Conservation (phyloP, 1,284 basidiomycete genomes). For the Boletus smithii region DNA sequence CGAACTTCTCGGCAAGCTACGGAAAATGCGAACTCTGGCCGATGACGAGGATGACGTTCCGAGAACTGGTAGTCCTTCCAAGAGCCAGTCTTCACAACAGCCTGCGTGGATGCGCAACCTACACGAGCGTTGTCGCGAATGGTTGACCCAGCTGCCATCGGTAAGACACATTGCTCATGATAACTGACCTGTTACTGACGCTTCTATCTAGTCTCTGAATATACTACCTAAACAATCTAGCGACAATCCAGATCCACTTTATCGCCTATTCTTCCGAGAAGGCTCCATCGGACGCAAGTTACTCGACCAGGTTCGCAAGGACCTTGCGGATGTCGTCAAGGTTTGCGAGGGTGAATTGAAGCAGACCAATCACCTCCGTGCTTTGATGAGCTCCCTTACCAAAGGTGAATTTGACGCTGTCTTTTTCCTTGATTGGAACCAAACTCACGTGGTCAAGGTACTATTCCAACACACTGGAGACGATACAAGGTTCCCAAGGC, state of each 20-base stretch:
- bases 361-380: constrained; percentile 91
- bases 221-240: constrained; percentile 58
- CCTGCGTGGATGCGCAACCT: constrained; percentile 92
- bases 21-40: constrained; percentile 87
- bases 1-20: constrained; percentile 76
- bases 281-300: constrained; percentile 76
- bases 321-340: constrained; percentile 76
- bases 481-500: constrained; percentile 83
- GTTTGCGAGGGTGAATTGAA: constrained; percentile 86
- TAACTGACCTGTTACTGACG: constrained; percentile 3
- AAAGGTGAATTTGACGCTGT: constrained; percentile 57
- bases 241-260: constrained; percentile 80
- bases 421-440: neutral
- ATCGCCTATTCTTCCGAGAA: constrained; percentile 87
- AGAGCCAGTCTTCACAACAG: constrained; percentile 64
- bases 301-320: constrained; percentile 72
- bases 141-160: constrained; percentile 72
- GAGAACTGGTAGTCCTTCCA: constrained; percentile 47
- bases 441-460: constrained; percentile 48
- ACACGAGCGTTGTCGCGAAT: constrained; percentile 76
- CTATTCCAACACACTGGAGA: constrained; percentile 84
- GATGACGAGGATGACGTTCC: constrained; percentile 81
- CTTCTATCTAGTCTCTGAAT: constrained; percentile 51
- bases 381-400: constrained; percentile 81
- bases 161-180: constrained; percentile 41